Percentiles rank a stretch among this genome's conserved stretches.
These are phyloP conservation scores for Pseudocohnilembus persalinus DNA, from an alignment of 169 alveolate species.

Conservation along the genomic window DNA sequence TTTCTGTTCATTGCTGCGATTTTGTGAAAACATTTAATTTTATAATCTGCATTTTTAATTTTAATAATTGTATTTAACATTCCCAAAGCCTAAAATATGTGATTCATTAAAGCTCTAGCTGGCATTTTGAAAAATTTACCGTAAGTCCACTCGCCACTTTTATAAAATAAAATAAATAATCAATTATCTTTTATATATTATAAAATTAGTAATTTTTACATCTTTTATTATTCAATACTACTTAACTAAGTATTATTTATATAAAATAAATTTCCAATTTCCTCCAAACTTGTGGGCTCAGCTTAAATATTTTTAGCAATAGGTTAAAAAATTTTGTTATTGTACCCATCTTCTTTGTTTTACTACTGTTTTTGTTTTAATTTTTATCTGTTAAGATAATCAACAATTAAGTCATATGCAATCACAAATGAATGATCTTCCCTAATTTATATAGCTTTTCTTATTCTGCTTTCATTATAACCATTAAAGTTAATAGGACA, in stretches of 20 bases:
- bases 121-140: slow-evolving; percentile 15
- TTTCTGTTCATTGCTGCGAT: slow-evolving; percentile 19
- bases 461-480: slow-evolving; percentile 5
- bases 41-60: slow-evolving; percentile 37
- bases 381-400: slow-evolving; percentile 16
- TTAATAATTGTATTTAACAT: slow-evolving; percentile 36
- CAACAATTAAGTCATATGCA: slow-evolving; percentile 34
- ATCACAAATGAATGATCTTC: slow-evolving; percentile 44
- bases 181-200: not conserved
- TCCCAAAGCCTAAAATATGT: slow-evolving; percentile 28
- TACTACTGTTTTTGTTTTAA: slow-evolving; percentile 8
- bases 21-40: slow-evolving; percentile 37
- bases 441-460: slow-evolving; percentile 28
- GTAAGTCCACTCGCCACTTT: slow-evolving; percentile 25
- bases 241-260: not conserved
- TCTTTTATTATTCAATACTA: not conserved
- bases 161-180: slow-evolving; percentile 9
- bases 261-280: not conserved
- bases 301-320: slow-evolving; percentile 1
- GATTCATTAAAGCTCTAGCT: slow-evolving; percentile 32
- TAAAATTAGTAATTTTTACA: slow-evolving; percentile 5
- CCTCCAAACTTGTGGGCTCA: not conserved
- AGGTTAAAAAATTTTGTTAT: slow-evolving; percentile 28
- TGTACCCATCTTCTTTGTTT: not conserved
- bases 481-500: not conserved